phyloP scores from a whole-genome alignment of 305 asterid genomes.

The Fraxinus latifolia region DNA sequence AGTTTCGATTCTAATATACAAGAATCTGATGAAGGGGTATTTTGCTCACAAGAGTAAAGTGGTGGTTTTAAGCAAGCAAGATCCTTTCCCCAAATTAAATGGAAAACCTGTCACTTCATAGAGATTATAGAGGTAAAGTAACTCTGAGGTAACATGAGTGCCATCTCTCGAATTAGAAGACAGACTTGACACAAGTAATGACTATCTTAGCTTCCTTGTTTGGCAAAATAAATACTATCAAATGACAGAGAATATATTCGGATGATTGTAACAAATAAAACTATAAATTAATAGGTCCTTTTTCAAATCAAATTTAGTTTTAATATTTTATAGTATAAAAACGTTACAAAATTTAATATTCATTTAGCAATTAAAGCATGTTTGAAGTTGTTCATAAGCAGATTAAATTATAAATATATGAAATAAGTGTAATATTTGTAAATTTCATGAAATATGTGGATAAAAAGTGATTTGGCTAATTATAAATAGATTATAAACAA shows the following conservation, averaged over 20 bases:
- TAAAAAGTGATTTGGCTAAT: too few relatives aligned
- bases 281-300: neutral
- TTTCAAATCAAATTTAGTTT: neutral
- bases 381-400: neutral
- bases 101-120: slow-evolving; percentile 76
- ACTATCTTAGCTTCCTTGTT: neutral
- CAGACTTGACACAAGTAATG: neutral
- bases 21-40: slow-evolving; percentile 91
- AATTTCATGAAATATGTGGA: too few relatives aligned
- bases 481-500: too few relatives aligned
- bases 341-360: too few relatives aligned
- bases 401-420: neutral
- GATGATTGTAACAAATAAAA: neutral
- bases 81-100: slow-evolving; percentile 85
- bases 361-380: neutral
- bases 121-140: neutral
- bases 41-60: slow-evolving; percentile 97
- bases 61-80: slow-evolving; percentile 89
- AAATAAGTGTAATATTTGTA: too few relatives aligned
- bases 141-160: neutral
- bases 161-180: neutral
- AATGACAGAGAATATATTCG: neutral
- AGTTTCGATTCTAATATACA: slow-evolving; percentile 81
- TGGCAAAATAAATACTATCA: neutral
- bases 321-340: too few relatives aligned